Evolutionary conservation across 495 filamentous ascomycete genomes (phyloP).

Genomic region (Talaromyces ruber): DNA sequence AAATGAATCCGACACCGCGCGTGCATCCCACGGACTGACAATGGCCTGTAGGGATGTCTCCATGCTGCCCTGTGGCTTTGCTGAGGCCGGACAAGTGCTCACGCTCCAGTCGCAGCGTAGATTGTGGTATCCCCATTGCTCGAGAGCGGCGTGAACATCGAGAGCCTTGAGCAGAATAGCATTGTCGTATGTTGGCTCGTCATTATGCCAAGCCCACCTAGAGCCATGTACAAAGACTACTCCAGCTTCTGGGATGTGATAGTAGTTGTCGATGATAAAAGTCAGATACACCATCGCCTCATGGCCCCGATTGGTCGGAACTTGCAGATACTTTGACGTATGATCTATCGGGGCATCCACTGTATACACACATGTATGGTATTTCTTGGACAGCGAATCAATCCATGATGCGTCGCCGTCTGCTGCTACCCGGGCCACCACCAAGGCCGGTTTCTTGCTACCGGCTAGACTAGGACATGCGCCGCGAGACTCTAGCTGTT

Average conservation of each 20-base stretch:
- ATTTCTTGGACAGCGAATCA: constrained; percentile 17
- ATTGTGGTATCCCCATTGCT: constrained; percentile 31
- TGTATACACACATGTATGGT: constrained; percentile 43
- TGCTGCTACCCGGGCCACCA: constrained; percentile 24
- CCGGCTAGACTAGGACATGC: constrained; percentile 24
- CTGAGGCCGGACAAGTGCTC: constrained; percentile 22
- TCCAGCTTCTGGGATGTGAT: constrained; percentile 39
- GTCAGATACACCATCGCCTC: constrained; percentile 62
- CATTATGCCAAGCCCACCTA: constrained; percentile 38
- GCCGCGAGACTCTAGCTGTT: constrained; percentile 19
- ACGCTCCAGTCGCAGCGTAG: constrained; percentile 39
- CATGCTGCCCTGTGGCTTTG: constrained; percentile 27
- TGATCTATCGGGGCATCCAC: constrained; percentile 42
- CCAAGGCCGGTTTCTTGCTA: constrained; percentile 26
- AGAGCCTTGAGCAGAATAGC: constrained; percentile 22
- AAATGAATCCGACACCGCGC: constrained; percentile 27
- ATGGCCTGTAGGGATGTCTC: constrained; percentile 27
- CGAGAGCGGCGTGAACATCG: constrained; percentile 22
- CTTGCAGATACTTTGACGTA: constrained; percentile 32
- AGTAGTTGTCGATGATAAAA: constrained; percentile 61
- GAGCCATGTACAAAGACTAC: constrained; percentile 38
- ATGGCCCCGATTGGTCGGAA: constrained; percentile 56
- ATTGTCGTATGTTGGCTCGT: constrained; percentile 32
- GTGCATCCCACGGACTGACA: constrained; percentile 30
- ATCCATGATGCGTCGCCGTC: constrained; percentile 33